These are phyloP conservation scores for Lactifluus hygrophoroides DNA, from an alignment of 768 basidiomycete species.

Conservation along the genomic window DNA sequence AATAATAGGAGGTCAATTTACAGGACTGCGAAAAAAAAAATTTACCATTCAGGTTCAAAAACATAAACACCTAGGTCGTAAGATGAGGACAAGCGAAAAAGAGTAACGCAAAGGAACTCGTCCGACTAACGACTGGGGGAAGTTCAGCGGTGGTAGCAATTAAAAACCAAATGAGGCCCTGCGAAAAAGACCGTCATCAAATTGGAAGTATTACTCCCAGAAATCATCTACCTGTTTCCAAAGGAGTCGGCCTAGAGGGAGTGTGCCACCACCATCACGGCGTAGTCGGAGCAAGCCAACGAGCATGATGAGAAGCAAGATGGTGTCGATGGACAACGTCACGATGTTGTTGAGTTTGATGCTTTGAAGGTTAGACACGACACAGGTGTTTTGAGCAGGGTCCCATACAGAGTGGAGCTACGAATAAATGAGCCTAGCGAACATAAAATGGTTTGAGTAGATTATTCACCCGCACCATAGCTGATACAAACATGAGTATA, in stretches of 20 bases:
- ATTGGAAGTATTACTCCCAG: not conserved
- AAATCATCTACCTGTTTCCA: not conserved
- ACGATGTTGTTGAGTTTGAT: not conserved
- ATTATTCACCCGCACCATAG: not conserved
- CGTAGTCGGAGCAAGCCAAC: not conserved
- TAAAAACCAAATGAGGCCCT: conserved; percentile 1
- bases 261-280: not conserved
- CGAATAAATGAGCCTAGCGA: not conserved
- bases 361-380: rapidly evolving
- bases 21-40: not conserved
- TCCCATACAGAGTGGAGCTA: not conserved
- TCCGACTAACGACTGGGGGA: not conserved
- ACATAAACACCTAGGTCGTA: not conserved
- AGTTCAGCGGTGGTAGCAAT: not conserved
- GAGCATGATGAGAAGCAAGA: conserved; percentile 1
- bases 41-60: not conserved
- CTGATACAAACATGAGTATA: not conserved
- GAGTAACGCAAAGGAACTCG: not conserved
- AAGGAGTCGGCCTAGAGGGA: not conserved
- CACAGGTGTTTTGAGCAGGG: not conserved
- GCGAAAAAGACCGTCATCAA: not conserved
- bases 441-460: not conserved
- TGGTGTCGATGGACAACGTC: not conserved
- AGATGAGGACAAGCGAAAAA: not conserved
- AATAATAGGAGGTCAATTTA: too few relatives aligned